These are phyloP conservation scores for Diaporthe vaccinii DNA, from an alignment of 2,329 filamentous ascomycete genomes.

Conservation along the genomic window DNA sequence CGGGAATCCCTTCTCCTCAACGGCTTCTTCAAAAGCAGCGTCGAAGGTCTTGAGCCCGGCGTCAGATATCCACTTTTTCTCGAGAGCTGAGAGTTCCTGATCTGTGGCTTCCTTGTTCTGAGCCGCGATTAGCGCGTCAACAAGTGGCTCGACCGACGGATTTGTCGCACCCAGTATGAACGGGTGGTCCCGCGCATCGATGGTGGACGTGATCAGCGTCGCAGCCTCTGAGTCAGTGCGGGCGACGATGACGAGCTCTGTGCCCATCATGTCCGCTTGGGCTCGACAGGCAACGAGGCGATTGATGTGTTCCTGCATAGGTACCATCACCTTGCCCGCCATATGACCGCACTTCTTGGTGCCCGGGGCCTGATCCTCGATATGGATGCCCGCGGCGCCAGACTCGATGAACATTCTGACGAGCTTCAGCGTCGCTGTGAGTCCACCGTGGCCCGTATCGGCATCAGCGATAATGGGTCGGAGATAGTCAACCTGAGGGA, in stretches of 20 bases:
- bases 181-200: slow-evolving; percentile 93
- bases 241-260: slow-evolving; percentile 90
- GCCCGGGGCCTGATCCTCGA: slow-evolving; percentile 97
- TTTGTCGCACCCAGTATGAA: slow-evolving; percentile 95
- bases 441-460: slow-evolving; percentile 95
- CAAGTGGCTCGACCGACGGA: slow-evolving; percentile 83
- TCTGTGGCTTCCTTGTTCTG: slow-evolving; percentile 86
- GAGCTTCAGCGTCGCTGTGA: slow-evolving; percentile 99
- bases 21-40: slow-evolving; percentile 82
- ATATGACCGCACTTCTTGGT: slow-evolving; percentile 99
- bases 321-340: slow-evolving; percentile 98
- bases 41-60: slow-evolving; percentile 90
- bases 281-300: slow-evolving; percentile 95
- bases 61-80: slow-evolving; percentile 86
- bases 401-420: slow-evolving; percentile 98
- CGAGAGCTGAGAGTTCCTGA: slow-evolving; percentile 85
- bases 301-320: slow-evolving; percentile 98
- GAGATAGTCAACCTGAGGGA: slow-evolving; percentile 91
- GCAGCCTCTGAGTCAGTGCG: slow-evolving; percentile 98
- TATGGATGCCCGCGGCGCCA: slow-evolving; percentile 96
- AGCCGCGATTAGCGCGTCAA: slow-evolving; percentile 90
- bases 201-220: slow-evolving; percentile 95
- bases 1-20: slow-evolving; percentile 70
- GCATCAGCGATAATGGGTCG: slow-evolving; percentile 97
- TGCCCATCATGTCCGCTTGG: slow-evolving; percentile 98